Evolutionary conservation across 805 yeast species (phyloP).

Genomic region (Sugiyamaella boreocaroliniensis): DNA sequence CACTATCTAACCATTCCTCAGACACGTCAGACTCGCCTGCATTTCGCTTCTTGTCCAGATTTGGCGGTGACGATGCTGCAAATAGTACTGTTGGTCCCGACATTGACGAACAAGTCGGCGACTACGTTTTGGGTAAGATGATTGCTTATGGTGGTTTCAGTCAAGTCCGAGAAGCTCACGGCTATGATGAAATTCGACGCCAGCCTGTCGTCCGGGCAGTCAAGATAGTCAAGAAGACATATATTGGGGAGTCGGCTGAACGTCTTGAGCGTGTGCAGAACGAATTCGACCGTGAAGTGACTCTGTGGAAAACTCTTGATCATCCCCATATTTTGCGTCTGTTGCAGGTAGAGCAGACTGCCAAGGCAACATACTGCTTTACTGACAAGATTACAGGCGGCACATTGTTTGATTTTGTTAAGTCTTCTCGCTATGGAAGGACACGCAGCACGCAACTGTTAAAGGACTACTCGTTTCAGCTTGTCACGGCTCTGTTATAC

Average conservation of each 20-base stretch:
- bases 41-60: conserved; percentile 16
- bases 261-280: conserved; percentile 44
- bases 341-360: conserved; percentile 53
- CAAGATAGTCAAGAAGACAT: conserved; percentile 44
- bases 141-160: conserved; percentile 94
- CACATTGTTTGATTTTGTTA: conserved; percentile 69
- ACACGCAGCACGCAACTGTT: neutral
- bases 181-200: conserved; percentile 25
- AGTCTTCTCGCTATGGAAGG: conserved; percentile 35
- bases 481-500: conserved; percentile 53
- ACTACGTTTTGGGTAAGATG: conserved; percentile 56
- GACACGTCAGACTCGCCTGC: conserved; percentile 18
- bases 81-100: conserved; percentile 6
- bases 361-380: conserved; percentile 59
- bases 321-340: conserved; percentile 64
- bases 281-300: conserved; percentile 63
- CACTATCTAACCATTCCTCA: conserved; percentile 12
- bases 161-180: conserved; percentile 61
- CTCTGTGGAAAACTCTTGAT: conserved; percentile 63
- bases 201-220: conserved; percentile 41
- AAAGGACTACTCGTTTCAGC: conserved; percentile 42
- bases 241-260: conserved; percentile 28
- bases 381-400: conserved; percentile 68
- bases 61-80: conserved; percentile 11
- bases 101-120: conserved; percentile 56